phyloP scores from a whole-genome alignment of 192 early-diverging fungal genomes.

The Obelidium mucronatum region DNA sequence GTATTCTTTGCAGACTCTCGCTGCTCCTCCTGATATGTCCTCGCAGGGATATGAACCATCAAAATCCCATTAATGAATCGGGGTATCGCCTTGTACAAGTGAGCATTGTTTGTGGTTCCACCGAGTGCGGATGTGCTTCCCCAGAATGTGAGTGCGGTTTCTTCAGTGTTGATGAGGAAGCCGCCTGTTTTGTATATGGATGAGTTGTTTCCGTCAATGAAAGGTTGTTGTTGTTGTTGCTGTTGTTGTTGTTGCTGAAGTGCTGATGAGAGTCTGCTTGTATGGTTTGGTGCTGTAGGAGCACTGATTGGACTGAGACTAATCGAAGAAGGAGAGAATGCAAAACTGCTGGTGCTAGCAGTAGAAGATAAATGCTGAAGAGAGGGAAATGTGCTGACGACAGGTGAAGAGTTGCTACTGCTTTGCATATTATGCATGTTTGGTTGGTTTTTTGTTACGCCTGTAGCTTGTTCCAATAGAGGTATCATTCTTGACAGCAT shows the following conservation, averaged over 20 bases:
- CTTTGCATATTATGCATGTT: background rate
- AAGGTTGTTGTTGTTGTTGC: background rate
- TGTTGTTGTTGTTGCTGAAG: background rate
- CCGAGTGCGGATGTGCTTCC: slow-evolving; percentile 25
- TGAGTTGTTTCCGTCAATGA: background rate
- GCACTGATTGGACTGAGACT: too few relatives aligned
- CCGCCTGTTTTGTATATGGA: slow-evolving; percentile 27
- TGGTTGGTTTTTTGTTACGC: background rate
- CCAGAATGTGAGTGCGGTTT: slow-evolving; percentile 30
- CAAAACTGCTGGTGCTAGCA: background rate
- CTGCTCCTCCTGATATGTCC: background rate
- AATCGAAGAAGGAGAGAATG: background rate
- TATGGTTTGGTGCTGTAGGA: too few relatives aligned
- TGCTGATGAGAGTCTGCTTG: background rate
- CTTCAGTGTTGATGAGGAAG: slow-evolving; percentile 28
- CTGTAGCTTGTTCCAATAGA: background rate
- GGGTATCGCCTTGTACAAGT: slow-evolving; percentile 24
- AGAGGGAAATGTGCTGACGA: background rate
- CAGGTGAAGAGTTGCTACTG: background rate
- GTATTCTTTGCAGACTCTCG: background rate
- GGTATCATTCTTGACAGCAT: background rate
- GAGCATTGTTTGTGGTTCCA: slow-evolving; percentile 17
- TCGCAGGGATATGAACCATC: slow-evolving; percentile 15
- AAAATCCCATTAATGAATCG: slow-evolving; percentile 22
- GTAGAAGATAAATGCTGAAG: background rate